Conservation (phyloP, 2,329 filamentous ascomycete species). For the Ophiostoma ulmi region DNA sequence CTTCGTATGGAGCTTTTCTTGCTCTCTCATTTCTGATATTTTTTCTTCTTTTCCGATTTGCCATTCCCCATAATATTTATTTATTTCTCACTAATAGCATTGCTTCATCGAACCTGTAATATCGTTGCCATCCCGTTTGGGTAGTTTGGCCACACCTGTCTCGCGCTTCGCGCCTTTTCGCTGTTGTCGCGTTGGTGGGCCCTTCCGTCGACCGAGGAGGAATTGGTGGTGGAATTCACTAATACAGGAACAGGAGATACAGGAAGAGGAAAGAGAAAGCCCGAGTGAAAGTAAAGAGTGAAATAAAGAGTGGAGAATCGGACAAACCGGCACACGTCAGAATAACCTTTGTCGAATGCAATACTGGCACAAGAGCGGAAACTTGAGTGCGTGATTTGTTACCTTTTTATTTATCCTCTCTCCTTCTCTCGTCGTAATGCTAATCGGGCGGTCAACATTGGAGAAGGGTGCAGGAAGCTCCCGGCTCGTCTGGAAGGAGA, state of each 20-base stretch:
- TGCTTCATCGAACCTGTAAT: background rate
- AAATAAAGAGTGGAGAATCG: conserved; percentile 11
- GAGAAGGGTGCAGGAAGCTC: conserved; percentile 6
- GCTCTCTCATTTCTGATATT: background rate
- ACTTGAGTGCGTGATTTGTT: conserved; percentile 8
- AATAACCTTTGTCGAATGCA: background rate
- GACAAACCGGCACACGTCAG: conserved; percentile 8
- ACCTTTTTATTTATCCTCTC: background rate
- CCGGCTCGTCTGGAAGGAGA: background rate
- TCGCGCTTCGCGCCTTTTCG: conserved; percentile 27
- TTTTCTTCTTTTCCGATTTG: background rate
- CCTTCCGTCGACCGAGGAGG: conserved; percentile 11
- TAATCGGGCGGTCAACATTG: conserved; percentile 8
- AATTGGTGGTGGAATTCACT: conserved; percentile 8
- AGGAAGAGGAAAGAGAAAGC: background rate
- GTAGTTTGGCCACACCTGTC: conserved; percentile 10
- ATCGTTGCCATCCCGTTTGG: background rate
- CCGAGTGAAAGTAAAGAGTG: background rate
- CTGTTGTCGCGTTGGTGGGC: conserved; percentile 24
- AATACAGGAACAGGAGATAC: background rate
- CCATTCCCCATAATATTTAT: background rate
- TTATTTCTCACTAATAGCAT: background rate
- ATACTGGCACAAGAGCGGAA: background rate
- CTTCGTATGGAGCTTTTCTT: background rate
- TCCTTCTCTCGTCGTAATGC: background rate